Evolutionary conservation across 2,329 filamentous ascomycete species (phyloP).

Genomic region (Pseudocercospora cruenta): DNA sequence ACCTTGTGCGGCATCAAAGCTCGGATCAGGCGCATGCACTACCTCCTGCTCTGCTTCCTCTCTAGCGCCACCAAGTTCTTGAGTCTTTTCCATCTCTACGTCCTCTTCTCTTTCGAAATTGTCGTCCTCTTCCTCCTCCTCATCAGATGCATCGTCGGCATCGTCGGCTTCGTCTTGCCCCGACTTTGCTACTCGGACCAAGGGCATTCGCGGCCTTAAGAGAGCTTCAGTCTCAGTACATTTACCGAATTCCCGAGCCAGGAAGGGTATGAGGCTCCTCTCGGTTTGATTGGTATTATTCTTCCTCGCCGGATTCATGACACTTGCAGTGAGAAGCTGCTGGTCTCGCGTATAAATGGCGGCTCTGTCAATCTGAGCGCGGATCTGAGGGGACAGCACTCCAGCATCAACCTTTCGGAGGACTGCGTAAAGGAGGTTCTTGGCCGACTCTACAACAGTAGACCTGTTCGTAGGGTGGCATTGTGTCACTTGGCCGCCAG

Average conservation of each 20-base stretch:
- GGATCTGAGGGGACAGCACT: slow-evolving; percentile 69
- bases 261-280: slow-evolving; percentile 78
- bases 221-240: slow-evolving; percentile 73
- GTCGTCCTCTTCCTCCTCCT: slow-evolving; percentile 26
- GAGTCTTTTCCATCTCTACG: background rate
- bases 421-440: slow-evolving; percentile 59
- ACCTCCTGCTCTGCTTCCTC: slow-evolving; percentile 23
- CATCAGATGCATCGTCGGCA: background rate
- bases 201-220: slow-evolving; percentile 56
- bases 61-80: background rate
- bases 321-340: slow-evolving; percentile 76
- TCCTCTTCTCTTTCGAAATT: slow-evolving; percentile 25
- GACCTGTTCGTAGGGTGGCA: slow-evolving; percentile 41
- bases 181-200: slow-evolving; percentile 37
- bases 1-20: background rate
- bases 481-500: slow-evolving; percentile 15
- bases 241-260: slow-evolving; percentile 67
- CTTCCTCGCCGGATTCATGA: slow-evolving; percentile 71
- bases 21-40: background rate
- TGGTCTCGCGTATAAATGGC: slow-evolving; percentile 72
- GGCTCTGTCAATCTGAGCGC: slow-evolving; percentile 78
- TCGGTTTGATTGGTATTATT: slow-evolving; percentile 50
- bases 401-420: slow-evolving; percentile 67
- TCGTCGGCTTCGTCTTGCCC: background rate
- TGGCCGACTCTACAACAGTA: slow-evolving; percentile 61